phyloP scores from a whole-genome alignment of 352 stramenopile species.

The Peronospora destructor region DNA sequence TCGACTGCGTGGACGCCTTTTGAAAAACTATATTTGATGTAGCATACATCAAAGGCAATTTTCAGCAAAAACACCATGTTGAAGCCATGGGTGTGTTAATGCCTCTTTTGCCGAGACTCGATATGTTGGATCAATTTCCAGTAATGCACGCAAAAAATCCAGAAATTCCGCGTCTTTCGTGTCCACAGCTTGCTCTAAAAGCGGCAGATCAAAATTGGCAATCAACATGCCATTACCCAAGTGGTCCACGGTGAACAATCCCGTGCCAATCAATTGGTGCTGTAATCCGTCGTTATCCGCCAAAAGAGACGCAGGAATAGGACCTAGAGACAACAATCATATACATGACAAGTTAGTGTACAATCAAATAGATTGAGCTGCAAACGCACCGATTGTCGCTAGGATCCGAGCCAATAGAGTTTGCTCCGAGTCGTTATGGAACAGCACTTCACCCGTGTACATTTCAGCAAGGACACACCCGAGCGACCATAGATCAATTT shows the following conservation, averaged over 20 bases:
- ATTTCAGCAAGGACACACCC: constrained; percentile 85
- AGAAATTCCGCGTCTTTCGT: constrained; percentile 57
- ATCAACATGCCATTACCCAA: constrained; percentile 44
- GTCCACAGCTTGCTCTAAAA: constrained; percentile 50
- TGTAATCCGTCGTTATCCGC: constrained; percentile 39
- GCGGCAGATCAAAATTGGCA: constrained; percentile 27
- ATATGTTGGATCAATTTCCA: constrained; percentile 55
- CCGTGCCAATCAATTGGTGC: constrained; percentile 52
- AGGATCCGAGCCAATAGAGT: constrained; percentile 91
- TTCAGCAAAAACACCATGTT: constrained; percentile 51
- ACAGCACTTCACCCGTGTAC: constrained; percentile 83
- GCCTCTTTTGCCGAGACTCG: constrained; percentile 51
- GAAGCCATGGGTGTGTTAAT: constrained; percentile 59
- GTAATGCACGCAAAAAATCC: constrained; percentile 53
- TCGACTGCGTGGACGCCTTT: neutral
- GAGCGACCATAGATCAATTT: constrained; percentile 88
- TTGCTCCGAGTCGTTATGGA: constrained; percentile 84
- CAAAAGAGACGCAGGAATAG: constrained; percentile 59
- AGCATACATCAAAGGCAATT: constrained; percentile 29
- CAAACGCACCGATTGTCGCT: constrained; percentile 47
- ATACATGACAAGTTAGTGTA: neutral
- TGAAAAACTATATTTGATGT: constrained; percentile 3
- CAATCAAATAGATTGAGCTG: neutral
- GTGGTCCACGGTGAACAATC: constrained; percentile 45
- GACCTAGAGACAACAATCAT: constrained; percentile 24